Evolutionary conservation across 257 asterid genomes (phyloP).

Genomic region (Capsicum chinense): DNA sequence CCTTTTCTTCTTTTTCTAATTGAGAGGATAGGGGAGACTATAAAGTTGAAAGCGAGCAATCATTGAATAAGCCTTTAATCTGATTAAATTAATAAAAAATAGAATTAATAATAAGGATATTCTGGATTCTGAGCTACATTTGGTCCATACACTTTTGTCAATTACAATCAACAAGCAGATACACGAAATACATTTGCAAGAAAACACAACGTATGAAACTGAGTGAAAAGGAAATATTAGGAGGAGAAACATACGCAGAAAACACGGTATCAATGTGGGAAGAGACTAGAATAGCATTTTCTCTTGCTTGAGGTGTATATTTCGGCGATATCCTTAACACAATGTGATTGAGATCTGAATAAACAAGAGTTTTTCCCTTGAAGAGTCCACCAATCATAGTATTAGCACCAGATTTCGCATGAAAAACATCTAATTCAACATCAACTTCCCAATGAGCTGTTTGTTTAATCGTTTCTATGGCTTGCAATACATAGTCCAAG

Average conservation of each 20-base stretch:
- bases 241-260: conserved; percentile 54
- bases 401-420: conserved; percentile 71
- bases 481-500: conserved; percentile 74
- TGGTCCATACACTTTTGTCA: background rate
- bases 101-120: background rate
- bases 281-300: conserved; percentile 90
- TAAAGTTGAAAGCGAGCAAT: background rate
- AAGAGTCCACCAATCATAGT: conserved; percentile 77
- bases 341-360: conserved; percentile 86
- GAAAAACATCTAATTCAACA: conserved; percentile 84
- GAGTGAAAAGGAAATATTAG: background rate
- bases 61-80: conserved; percentile 11
- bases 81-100: background rate
- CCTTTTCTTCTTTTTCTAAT: background rate
- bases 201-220: background rate
- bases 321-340: conserved; percentile 81
- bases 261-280: conserved; percentile 95
- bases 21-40: background rate
- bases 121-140: background rate
- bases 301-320: conserved; percentile 75
- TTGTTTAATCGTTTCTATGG: conserved; percentile 65
- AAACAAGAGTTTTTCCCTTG: conserved; percentile 84
- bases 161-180: conserved; percentile 6
- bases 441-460: conserved; percentile 91
- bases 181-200: background rate